These are phyloP conservation scores for Cladosporium cucumerinum DNA, from an alignment of 2,329 filamentous ascomycete genomes.

Conservation along the genomic window DNA sequence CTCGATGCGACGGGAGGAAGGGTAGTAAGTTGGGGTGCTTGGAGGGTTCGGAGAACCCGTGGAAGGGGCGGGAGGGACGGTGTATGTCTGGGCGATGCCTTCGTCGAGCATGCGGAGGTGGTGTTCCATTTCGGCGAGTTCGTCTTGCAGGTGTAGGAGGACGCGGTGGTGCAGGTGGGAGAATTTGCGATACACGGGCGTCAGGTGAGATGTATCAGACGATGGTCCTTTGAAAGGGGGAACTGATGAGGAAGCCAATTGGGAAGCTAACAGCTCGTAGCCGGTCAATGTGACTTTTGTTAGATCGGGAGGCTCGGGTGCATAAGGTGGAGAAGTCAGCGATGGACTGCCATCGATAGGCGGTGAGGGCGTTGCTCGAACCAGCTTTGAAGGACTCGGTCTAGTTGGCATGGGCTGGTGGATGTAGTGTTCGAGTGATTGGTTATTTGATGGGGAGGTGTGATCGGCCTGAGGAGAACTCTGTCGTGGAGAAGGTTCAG, in stretches of 20 bases:
- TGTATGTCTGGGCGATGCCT: constrained; percentile 42
- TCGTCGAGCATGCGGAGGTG: constrained; percentile 69
- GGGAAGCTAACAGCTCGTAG: constrained; percentile 61
- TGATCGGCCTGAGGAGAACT: neutral
- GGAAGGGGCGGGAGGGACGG: constrained; percentile 20
- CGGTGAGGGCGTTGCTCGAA: constrained; percentile 2
- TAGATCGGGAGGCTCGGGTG: constrained; percentile 32
- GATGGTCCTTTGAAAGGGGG: neutral
- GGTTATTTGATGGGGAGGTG: neutral
- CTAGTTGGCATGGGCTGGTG: constrained; percentile 12
- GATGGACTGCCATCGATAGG: constrained; percentile 24
- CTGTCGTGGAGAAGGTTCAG: neutral
- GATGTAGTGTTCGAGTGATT: constrained; percentile 8
- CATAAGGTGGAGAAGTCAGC: constrained; percentile 26
- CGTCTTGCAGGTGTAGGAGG: constrained; percentile 79
- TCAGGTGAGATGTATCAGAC: constrained; percentile 14
- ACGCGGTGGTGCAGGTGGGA: constrained; percentile 77
- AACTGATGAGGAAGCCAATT: constrained; percentile 40
- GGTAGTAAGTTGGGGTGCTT: neutral
- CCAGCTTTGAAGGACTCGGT: neutral
- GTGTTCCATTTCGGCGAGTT: constrained; percentile 76
- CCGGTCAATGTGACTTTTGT: constrained; percentile 43
- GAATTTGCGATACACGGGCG: constrained; percentile 78
- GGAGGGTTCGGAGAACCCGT: constrained; percentile 16
- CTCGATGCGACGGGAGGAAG: constrained; percentile 62